Base-by-base conservation (phyloP, 257 asterid species). In the Coffea eugenioides region DNA sequence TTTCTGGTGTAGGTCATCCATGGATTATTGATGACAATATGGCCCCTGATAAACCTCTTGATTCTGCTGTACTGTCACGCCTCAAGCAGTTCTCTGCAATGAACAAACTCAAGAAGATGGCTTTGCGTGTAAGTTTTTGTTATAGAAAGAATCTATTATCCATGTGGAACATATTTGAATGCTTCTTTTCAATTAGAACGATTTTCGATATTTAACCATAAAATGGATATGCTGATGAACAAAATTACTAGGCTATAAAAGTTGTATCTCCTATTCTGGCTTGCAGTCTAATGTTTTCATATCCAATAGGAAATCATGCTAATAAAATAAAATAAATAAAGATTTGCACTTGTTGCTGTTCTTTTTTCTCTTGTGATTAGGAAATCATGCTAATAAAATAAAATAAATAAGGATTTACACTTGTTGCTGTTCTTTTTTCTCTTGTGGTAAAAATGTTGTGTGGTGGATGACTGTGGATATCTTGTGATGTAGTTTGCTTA, bases 91-190 rank as follows among this genome's bases (percentile, higher is more conserved):
- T 94, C 85, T 94, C 98, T 81, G 98, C 97, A 59, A 94, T 94
- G 98, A 94, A 94, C 91, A 94, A 94, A 85, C 97, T 94, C 54
- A 94, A 94, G 93, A 94, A 91, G 90, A 94, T 94, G 97, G 98
- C 98, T 84, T 84, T 94, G 82, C 97, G 97, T 52, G 98, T 94
- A 90, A 90, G 96, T 78, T 82, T 82, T 80, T 71, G 54, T 76
- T 14, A n/a, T 18, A 49, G 7, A 23, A 27, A 11, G 73, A 45
- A 79, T 69, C n/a, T 25, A 11, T 74, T 79, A 0, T 59, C 6
- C 43, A 11, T 48, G 69, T n/a, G n/a, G 61, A 2, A 14, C 31
- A n/a, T 48, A 21, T 46, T 25, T 21, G 48, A n/a, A 54, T 34
- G 48, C 51, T 18, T 49, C 4, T 51, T n/a, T 74, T 31, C 5